Base-by-base conservation (phyloP, 2,329 filamentous ascomycete species). In the Fusarium sp. region DNA sequence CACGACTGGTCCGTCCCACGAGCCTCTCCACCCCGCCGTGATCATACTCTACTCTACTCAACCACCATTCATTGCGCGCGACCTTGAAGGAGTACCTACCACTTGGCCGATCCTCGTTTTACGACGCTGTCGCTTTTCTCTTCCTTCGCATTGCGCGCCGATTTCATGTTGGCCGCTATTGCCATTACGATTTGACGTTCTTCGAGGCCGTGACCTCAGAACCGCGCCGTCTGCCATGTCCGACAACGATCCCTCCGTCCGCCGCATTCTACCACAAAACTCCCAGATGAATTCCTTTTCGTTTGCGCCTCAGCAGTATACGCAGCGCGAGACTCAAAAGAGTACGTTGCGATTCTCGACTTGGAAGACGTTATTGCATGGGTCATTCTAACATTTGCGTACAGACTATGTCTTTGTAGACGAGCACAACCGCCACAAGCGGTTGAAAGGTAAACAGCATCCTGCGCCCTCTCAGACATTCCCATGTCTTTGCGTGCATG, bases 351-450 rank as follows among this genome's bases (percentile, higher is more conserved):
- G 57, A 36, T 40, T 59, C 58, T 58, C 36, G 40, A 68, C 40
- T 36, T 60, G 18, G 22, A 6, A 35, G 33, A 38, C 22, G 35
- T 14, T 62, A 31, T 33, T 68, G 16, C 29, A 16, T 45, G 42
- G 47, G 40, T 31, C 47, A 56, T 45, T 66, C 76, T 78, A 60
- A 79, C 71, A 50, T 61, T 64, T 68, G 73, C 20, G 64, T 65
- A 73, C 63, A 97, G 95, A 98, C 83, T 98, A 98, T 93, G 97
- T 98, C 79, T 98, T 98, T 81, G 97, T 98, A 67, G 96, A 98
- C 84, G 96, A 98, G 84, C 97, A 98, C 84, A 98, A 98, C 86
- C 93, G 97, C 74, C 97, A 98, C 85, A 98, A 98, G 85, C 91
- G 96, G 78, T 87, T 98, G 73, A 98, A 98, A 89, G 95, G 95